Percentiles rank a stretch among this genome's conserved stretches.
Evolutionary conservation across 169 alveolate species (phyloP).

Genomic region (Perkinsus olseni): DNA sequence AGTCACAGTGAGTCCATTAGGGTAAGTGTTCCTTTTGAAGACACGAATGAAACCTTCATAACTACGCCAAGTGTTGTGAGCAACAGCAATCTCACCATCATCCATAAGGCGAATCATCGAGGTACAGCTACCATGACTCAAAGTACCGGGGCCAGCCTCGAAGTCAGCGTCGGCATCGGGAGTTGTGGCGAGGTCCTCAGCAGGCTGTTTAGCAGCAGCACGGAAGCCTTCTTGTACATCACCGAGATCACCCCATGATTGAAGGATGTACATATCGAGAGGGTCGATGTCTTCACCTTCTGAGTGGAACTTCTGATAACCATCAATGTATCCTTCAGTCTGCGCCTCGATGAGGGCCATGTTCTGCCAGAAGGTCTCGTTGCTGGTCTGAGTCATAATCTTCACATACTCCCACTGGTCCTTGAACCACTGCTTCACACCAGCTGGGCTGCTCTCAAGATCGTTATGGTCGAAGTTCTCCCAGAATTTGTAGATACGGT

Average conservation of each 20-base stretch:
- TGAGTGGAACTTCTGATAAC: background rate
- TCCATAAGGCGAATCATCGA: background rate
- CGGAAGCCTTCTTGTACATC: background rate
- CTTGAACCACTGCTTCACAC: conserved; percentile 1
- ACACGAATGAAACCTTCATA: background rate
- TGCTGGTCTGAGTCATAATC: background rate
- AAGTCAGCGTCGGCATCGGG: background rate
- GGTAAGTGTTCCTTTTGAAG: background rate
- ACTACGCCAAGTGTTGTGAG: background rate
- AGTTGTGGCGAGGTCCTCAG: background rate
- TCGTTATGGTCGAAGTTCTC: background rate
- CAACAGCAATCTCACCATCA: background rate
- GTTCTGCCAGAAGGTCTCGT: background rate
- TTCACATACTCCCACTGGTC: background rate
- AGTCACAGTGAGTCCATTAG: background rate
- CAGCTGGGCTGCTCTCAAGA: conserved; percentile 1
- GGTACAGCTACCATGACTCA: background rate
- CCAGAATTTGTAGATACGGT: background rate
- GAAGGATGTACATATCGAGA: background rate
- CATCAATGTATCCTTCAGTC: background rate
- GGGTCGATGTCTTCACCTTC: background rate
- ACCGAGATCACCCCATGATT: background rate
- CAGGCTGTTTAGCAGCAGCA: background rate
- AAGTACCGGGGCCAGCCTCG: background rate
- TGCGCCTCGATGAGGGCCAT: background rate